Base-by-base conservation (phyloP, 208 protist genomes). In the Herpetomonas muscarum region DNA sequence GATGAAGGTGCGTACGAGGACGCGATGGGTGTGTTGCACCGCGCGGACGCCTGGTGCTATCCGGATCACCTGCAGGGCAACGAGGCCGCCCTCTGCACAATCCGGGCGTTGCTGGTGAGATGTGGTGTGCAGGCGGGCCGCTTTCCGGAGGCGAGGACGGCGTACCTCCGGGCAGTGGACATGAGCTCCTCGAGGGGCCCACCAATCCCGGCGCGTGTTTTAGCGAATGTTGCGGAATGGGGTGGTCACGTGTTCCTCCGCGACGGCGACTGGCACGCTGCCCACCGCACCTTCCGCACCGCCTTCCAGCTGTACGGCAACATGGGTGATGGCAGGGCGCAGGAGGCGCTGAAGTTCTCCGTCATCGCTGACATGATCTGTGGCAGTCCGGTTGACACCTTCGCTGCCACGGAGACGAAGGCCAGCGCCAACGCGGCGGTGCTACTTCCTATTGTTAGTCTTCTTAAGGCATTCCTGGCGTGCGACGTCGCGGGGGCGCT, bases 281-380 rank as follows among this genome's bases (percentile, higher is more conserved):
- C 97, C 21, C 75, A 97, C 64, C 67, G 75, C 9, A 87, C 97
- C 55, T 99, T 99, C 60, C 94, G 96, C 39, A 46, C 66, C 4
- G 92, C 94, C 0, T 96, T 97, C 72, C 83, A 85, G 49, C 72
- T 87, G 72, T 98, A 97, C 71, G 96, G 97, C 62, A 96, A 98
- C 55, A 78, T 76, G 34, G 96, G 95, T 46, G 82, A 85, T 29
- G 48, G 61, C 21, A 70, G 77, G 25, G 68, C 83, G 22, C 85
- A 97, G 24, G 63, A 67, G 47, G 97, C 92, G 59, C 76, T 98
- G 21, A 98, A 98, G 66, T 98, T 80, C 30, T 73, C 98, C 9
- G 80, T 98, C 15, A 59, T 98, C 21, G 77, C 93, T 3, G 93
- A 76, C 53, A 98, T 99, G 93, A 60, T 90, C 22, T 58, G 50